Conservation (phyloP, 2,329 filamentous ascomycete genomes). For the Periconia macrospinosa region DNA sequence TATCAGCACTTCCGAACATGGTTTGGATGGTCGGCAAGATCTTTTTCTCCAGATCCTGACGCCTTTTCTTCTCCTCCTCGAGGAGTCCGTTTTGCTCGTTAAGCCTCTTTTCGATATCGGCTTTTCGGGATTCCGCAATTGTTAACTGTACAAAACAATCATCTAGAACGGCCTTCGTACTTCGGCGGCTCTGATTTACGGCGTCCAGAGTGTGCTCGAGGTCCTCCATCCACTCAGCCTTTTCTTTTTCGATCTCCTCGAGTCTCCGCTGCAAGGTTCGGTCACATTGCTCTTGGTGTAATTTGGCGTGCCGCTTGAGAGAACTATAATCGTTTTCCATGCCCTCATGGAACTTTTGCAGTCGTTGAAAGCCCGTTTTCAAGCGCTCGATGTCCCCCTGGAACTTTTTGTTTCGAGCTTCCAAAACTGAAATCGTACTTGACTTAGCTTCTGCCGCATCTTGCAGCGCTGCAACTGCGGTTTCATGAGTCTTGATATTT, state of each 20-base stretch:
- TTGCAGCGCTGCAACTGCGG: conserved; percentile 10
- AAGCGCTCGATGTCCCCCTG: conserved; percentile 8
- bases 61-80: conserved; percentile 19
- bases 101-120: conserved; percentile 14
- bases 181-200: conserved; percentile 13
- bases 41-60: background rate
- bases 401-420: conserved; percentile 6
- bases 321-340: conserved; percentile 31
- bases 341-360: conserved; percentile 31
- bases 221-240: conserved; percentile 12
- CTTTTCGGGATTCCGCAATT: conserved; percentile 15
- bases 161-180: conserved; percentile 16
- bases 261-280: conserved; percentile 17
- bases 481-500: conserved; percentile 8
- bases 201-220: conserved; percentile 12
- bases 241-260: conserved; percentile 24
- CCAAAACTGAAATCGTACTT: conserved; percentile 11
- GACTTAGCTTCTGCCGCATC: conserved; percentile 8
- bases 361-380: conserved; percentile 8
- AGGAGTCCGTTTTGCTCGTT: conserved; percentile 13
- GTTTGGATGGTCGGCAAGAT: background rate
- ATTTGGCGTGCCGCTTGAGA: conserved; percentile 12
- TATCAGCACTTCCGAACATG: background rate
- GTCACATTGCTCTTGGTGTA: conserved; percentile 16
- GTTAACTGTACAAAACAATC: conserved; percentile 17